phyloP scores from a whole-genome alignment of 768 basidiomycete genomes.

The Cystobasidium ongulense region DNA sequence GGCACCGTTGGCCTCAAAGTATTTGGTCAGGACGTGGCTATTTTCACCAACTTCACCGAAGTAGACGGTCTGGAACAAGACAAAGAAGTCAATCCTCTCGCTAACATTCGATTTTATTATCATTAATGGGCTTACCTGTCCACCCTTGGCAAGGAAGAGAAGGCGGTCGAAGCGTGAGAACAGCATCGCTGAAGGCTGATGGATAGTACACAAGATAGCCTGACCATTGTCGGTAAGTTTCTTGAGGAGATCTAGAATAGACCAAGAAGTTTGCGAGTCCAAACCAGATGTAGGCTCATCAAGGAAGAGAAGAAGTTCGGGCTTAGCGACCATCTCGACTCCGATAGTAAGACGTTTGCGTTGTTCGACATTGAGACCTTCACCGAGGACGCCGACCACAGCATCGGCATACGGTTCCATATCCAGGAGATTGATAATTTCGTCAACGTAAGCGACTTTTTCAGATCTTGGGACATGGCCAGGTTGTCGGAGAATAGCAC shows the following conservation, averaged over 20 bases:
- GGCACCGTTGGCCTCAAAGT: conserved; percentile 65
- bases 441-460: conserved; percentile 48
- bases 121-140: neutral
- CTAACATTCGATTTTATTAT: no score
- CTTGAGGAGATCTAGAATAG: conserved; percentile 55
- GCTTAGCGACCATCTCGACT: conserved; percentile 59
- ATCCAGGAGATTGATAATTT: conserved; percentile 48
- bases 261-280: conserved; percentile 45
- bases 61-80: conserved; percentile 20
- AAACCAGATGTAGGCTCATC: conserved; percentile 83
- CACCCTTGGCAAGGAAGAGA: conserved; percentile 34
- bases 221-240: conserved; percentile 70
- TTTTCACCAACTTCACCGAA: conserved; percentile 52
- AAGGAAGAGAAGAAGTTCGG: conserved; percentile 70
- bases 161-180: conserved; percentile 56
- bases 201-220: conserved; percentile 73
- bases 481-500: conserved; percentile 48
- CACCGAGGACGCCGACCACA: conserved; percentile 49
- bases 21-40: conserved; percentile 57
- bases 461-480: conserved; percentile 44
- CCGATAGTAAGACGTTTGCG: conserved; percentile 57
- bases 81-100: neutral
- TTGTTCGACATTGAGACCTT: conserved; percentile 47
- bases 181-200: conserved; percentile 56
- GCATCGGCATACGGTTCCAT: conserved; percentile 49